These are phyloP conservation scores for Myxozyma neglecta DNA, from an alignment of 805 yeast species.

Conservation along the genomic window DNA sequence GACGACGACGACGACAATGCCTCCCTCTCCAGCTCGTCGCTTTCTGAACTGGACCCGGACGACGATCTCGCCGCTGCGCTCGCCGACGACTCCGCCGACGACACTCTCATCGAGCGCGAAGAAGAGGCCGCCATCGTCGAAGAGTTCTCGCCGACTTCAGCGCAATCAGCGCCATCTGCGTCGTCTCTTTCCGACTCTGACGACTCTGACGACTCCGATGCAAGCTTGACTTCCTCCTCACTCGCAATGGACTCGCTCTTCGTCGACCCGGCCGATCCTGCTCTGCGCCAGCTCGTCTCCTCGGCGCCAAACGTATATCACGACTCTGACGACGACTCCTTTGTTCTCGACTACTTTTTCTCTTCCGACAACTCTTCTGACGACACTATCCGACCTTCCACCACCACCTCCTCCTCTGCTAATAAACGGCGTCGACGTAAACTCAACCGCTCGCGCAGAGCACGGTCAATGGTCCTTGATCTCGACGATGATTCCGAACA, in stretches of 20 bases:
- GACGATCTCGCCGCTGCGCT: slow-evolving; percentile 52
- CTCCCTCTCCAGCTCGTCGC: background rate
- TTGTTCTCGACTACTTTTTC: slow-evolving; percentile 74
- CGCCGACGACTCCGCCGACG: slow-evolving; percentile 37
- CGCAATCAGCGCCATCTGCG: slow-evolving; percentile 3
- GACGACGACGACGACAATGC: slow-evolving; percentile 35
- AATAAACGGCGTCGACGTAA: slow-evolving; percentile 13
- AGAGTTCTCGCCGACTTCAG: slow-evolving; percentile 25
- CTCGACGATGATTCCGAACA: slow-evolving; percentile 34
- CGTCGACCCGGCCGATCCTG: slow-evolving; percentile 33
- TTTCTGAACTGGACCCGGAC: slow-evolving; percentile 45
- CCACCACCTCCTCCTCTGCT: background rate
- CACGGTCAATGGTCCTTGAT: slow-evolving; percentile 12
- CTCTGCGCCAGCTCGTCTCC: slow-evolving; percentile 33
- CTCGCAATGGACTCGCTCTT: slow-evolving; percentile 33
- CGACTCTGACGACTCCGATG: slow-evolving; percentile 36
- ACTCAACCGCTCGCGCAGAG: slow-evolving; percentile 9
- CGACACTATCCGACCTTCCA: slow-evolving; percentile 25
- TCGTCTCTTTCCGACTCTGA: slow-evolving; percentile 36
- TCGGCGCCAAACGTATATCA: slow-evolving; percentile 34
- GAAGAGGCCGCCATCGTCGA: slow-evolving; percentile 37
- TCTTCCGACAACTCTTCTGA: slow-evolving; percentile 44
- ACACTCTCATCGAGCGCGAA: slow-evolving; percentile 38
- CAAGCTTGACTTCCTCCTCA: slow-evolving; percentile 27
- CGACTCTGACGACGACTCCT: slow-evolving; percentile 59